Percentiles rank a stretch among this genome's conserved stretches.
Conservation (phyloP, 2,329 filamentous ascomycete species). For the Penicillium sp. region DNA sequence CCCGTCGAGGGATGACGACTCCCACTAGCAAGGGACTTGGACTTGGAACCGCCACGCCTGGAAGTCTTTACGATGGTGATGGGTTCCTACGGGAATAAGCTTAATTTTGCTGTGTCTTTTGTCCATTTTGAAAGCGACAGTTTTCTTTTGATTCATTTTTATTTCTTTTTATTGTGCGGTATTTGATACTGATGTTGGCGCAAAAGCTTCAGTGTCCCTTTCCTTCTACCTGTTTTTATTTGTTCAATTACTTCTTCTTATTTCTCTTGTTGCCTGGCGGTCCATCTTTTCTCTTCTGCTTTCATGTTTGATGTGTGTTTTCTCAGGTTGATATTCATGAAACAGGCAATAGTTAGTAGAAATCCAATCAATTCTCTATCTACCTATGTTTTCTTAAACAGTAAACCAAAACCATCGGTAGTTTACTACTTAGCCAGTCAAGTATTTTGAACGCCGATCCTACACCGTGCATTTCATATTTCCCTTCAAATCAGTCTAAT, state of each 20-base stretch:
- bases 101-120: slow-evolving; percentile 2
- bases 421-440: neutral
- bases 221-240: neutral
- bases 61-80: slow-evolving; percentile 49
- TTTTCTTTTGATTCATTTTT: neutral
- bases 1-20: slow-evolving; percentile 27
- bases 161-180: neutral
- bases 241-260: neutral
- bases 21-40: slow-evolving; percentile 31
- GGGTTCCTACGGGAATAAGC: slow-evolving; percentile 40
- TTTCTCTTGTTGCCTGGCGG: slow-evolving; percentile 8
- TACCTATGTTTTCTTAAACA: neutral
- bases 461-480: neutral
- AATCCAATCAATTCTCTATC: slow-evolving; percentile 9
- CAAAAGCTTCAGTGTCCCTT: neutral
- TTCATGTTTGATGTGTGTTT: slow-evolving; percentile 11
- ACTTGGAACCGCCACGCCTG: slow-evolving; percentile 41
- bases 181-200: neutral
- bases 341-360: slow-evolving; percentile 24
- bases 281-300: neutral
- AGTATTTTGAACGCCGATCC: slow-evolving; percentile 3
- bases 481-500: neutral
- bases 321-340: slow-evolving; percentile 15
- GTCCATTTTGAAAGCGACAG: neutral
- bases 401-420: neutral